Conservation (phyloP, 202 grass and related monocot genomes). For the Dendrocalamus latiflorus region DNA sequence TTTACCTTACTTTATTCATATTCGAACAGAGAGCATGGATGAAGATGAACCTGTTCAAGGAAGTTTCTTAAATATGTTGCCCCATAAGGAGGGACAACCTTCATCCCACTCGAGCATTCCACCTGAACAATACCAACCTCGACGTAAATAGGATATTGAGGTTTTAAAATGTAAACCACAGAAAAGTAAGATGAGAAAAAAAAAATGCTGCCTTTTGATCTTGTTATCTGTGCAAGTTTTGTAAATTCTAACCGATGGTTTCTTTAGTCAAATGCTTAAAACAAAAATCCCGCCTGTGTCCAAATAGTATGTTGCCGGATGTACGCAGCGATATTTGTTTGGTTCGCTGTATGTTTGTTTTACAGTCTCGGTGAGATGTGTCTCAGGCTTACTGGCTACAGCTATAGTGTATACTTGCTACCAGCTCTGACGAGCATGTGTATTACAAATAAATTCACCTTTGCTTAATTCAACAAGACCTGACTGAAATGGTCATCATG, state of each 20-base stretch:
- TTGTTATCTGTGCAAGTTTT: conserved; percentile 42
- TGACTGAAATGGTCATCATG: neutral
- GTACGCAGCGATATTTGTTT: conserved; percentile 37
- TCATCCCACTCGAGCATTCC: conserved; percentile 76
- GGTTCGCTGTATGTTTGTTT: conserved; percentile 40
- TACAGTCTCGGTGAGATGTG: neutral
- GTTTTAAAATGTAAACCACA: conserved; percentile 48
- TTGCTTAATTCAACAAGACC: neutral
- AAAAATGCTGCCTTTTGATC: conserved; percentile 43
- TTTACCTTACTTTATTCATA: conserved; percentile 17
- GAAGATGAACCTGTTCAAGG: conserved; percentile 64
- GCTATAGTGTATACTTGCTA: conserved; percentile 23
- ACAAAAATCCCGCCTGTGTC: conserved; percentile 24
- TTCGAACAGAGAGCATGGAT: conserved; percentile 57
- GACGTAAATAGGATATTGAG: conserved; percentile 64
- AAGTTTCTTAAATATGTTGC: conserved; percentile 85
- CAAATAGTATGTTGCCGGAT: conserved; percentile 30
- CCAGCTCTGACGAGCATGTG: conserved; percentile 16
- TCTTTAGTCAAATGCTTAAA: conserved; percentile 48
- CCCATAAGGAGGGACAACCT: conserved; percentile 63
- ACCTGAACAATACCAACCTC: conserved; percentile 72
- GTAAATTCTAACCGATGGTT: conserved; percentile 56
- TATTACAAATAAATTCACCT: conserved; percentile 1
- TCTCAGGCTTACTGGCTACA: conserved; percentile 21
- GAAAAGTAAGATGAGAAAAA: conserved; percentile 54